A percentile compares a stretch with the other conserved stretches of the same genome.
Evolutionary conservation across 345 rosid species (phyloP).

Genomic region (Boechera divaricarpa): DNA sequence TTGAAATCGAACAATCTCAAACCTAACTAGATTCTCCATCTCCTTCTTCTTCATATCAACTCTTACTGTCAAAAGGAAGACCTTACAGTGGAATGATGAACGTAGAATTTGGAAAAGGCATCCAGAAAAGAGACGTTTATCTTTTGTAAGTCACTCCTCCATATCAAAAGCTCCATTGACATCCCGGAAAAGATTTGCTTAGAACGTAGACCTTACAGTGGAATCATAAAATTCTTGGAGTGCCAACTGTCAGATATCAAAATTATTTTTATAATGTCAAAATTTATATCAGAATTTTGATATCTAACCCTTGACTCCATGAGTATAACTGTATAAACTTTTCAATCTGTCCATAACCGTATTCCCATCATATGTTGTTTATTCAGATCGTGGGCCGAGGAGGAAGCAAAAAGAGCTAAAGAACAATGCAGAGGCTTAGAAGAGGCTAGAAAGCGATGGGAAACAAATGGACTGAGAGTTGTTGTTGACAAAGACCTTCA

Average conservation of each 20-base stretch:
- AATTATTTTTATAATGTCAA: not conserved
- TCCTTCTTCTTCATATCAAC: too few species aligned
- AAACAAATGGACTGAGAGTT: conserved; percentile 80
- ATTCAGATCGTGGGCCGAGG: conserved; percentile 96
- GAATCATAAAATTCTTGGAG: conserved; percentile 67
- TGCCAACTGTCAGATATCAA: conserved; percentile 69
- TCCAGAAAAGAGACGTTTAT: conserved; percentile 84
- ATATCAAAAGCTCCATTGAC: conserved; percentile 20
- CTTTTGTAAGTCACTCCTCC: conserved; percentile 66
- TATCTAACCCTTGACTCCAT: conserved; percentile 10
- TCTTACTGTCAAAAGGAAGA: conserved; percentile 25
- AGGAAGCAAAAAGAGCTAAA: conserved; percentile 87
- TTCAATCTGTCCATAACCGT: not conserved
- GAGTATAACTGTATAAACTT: conserved; percentile 4
- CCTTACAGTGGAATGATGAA: conserved; percentile 84
- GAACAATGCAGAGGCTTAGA: conserved; percentile 84
- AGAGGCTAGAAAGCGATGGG: conserved; percentile 89
- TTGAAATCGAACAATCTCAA: too few species aligned
- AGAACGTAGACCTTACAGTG: conserved; percentile 35
- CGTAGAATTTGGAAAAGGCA: conserved; percentile 91
- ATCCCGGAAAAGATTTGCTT: not conserved
- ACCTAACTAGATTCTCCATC: too few species aligned
- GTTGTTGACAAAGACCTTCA: conserved; percentile 78
- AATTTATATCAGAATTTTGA: not conserved
- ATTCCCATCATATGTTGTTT: conserved; percentile 27